Conservation (phyloP, 257 asterid species). For the Nicotiana otophora region DNA sequence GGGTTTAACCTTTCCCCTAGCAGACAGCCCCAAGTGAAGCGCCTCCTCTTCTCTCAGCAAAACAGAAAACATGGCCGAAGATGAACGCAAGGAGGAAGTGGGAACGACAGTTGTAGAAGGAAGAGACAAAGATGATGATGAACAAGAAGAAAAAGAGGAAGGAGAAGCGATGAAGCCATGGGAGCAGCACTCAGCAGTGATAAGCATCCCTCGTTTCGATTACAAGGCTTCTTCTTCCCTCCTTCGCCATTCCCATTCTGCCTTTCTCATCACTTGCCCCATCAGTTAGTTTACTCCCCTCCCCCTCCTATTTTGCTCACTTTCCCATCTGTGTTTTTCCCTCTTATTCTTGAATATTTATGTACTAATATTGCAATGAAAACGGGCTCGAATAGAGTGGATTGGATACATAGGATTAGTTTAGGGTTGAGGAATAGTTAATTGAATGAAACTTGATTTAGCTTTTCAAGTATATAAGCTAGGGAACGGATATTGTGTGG, state of each 20-base stretch:
- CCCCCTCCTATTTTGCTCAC: neutral
- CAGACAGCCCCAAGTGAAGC: too few relatives aligned
- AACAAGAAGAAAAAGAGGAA: neutral
- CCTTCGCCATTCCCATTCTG: conserved; percentile 34
- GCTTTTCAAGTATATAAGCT: neutral
- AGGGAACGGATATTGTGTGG: neutral
- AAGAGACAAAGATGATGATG: neutral
- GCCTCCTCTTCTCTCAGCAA: neutral
- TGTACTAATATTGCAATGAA: neutral
- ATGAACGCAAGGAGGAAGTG: neutral
- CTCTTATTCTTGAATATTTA: neutral
- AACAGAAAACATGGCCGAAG: neutral
- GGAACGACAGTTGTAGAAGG: neutral
- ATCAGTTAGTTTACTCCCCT: conserved; percentile 23
- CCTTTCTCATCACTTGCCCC: conserved; percentile 46
- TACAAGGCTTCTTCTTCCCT: conserved; percentile 40
- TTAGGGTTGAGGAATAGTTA: neutral
- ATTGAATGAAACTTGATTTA: neutral
- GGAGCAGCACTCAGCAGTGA: conserved; percentile 50
- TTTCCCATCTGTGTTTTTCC: neutral
- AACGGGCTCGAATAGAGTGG: neutral
- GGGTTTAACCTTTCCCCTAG: too few relatives aligned
- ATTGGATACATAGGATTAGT: neutral
- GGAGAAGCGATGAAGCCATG: conserved; percentile 45
- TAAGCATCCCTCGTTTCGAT: conserved; percentile 42